These are phyloP conservation scores for Toxicodendron radicans DNA, from an alignment of 345 rosid genomes.

Conservation along the genomic window DNA sequence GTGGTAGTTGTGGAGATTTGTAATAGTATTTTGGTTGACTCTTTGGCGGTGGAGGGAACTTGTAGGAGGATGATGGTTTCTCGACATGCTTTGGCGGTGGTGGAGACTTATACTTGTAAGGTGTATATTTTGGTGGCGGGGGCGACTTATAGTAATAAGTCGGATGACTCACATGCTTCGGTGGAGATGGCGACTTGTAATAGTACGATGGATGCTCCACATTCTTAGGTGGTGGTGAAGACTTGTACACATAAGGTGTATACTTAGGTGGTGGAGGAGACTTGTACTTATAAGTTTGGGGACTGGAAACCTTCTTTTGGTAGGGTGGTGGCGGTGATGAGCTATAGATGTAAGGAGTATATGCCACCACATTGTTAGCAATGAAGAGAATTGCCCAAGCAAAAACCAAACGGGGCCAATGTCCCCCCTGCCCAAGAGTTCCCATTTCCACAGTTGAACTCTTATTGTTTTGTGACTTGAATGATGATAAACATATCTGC, in stretches of 20 bases:
- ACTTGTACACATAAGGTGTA: too few relatives aligned
- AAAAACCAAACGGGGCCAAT: conserved; percentile 22
- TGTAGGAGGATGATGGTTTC: neutral
- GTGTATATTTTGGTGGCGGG: neutral
- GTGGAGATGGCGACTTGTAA: neutral
- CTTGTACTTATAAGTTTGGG: too few relatives aligned
- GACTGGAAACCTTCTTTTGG: too few relatives aligned
- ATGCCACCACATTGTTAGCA: conserved; percentile 13
- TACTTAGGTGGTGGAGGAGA: too few relatives aligned
- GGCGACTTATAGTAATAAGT: too few relatives aligned
- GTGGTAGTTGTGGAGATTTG: neutral
- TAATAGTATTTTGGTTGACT: neutral
- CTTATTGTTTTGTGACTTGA: neutral
- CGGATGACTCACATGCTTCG: neutral
- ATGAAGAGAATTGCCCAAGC: conserved; percentile 34
- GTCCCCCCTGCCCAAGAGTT: conserved; percentile 17
- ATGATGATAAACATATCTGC: too few relatives aligned
- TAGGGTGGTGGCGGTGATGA: neutral
- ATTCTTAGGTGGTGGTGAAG: neutral
- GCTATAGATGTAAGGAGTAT: neutral
- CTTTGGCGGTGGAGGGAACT: neutral
- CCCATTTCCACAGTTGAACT: conserved; percentile 24
- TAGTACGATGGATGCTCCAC: neutral
- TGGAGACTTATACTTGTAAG: neutral
- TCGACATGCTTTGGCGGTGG: neutral